A percentile compares a stretch with the other conserved stretches of the same genome.
phyloP scores from a whole-genome alignment of 2,329 filamentous ascomycete species.

The Fusarium sp. region DNA sequence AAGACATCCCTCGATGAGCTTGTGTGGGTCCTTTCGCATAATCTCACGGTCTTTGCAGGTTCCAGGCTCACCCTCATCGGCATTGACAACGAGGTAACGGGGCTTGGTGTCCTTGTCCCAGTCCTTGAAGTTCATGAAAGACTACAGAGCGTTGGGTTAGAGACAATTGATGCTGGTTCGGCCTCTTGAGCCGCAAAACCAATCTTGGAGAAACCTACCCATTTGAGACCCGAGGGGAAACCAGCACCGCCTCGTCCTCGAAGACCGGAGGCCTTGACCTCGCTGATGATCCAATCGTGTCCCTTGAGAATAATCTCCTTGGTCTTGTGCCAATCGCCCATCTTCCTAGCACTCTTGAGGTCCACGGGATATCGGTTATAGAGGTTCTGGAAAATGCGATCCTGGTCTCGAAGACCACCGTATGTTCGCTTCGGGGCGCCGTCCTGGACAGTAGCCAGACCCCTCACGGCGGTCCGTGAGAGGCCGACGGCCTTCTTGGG shows the following conservation, averaged over 20 bases:
- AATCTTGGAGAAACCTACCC: conserved; percentile 67
- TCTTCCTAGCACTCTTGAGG: conserved; percentile 93
- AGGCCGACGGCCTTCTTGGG: conserved; percentile 50
- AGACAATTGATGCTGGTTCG: conserved; percentile 34
- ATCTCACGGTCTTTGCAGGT: conserved; percentile 99
- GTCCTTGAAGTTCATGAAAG: conserved; percentile 99
- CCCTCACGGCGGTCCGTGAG: conserved; percentile 63
- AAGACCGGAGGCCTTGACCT: conserved; percentile 95
- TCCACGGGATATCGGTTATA: conserved; percentile 93
- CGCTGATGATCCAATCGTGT: conserved; percentile 97
- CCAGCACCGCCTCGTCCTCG: conserved; percentile 96
- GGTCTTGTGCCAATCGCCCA: conserved; percentile 99
- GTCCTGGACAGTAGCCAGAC: conserved; percentile 84
- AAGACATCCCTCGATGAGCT: conserved; percentile 96
- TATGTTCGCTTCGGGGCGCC: conserved; percentile 74
- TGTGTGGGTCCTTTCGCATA: conserved; percentile 99
- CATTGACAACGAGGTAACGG: conserved; percentile 96
- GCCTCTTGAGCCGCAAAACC: conserved; percentile 15
- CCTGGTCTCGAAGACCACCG: conserved; percentile 92
- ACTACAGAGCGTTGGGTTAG: conserved; percentile 60
- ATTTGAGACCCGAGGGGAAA: conserved; percentile 98
- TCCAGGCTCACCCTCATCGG: conserved; percentile 97
- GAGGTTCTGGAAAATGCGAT: conserved; percentile 98
- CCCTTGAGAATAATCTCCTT: conserved; percentile 98
- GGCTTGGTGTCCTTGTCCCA: conserved; percentile 99